Evolutionary conservation across 208 protist genomes (phyloP), one percentile per base, ranked within the genome.

Genomic region (Acanthamoeba castellanii): DNA sequence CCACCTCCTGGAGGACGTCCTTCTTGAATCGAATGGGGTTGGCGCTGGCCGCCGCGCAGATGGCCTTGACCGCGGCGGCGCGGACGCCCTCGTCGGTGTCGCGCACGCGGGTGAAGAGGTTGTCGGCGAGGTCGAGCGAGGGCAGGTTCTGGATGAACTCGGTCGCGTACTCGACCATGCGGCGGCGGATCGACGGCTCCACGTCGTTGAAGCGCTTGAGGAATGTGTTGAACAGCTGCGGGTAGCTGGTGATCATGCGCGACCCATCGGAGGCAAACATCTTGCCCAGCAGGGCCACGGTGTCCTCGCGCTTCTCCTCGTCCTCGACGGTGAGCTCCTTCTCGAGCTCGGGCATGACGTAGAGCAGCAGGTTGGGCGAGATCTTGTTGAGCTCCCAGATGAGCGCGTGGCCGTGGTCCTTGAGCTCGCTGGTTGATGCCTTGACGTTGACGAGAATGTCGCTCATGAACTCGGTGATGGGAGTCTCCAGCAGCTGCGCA

Each of bases 301-400:
- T 72, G 61, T 72, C 61, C 61, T 91, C 61, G 16, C 85, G 52
- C 42, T 68, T 91, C 57, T 52, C 61, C 25, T 47, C 52, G 61
- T 91, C 85, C 57, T 91, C 85, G 11, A 91, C 85, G 32, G 52
- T 91, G 34, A 91, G 85, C 42, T 91, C 55, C 61, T 72, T 66
- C 85, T 91, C 85, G 37, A 91, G 61, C 55, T 91, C 57, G 55
- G 85, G 85, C 52, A 91, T 66, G 30, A 91, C 85, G 37, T 91
- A 72, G 61, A 91, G 85, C 85, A 91, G 37, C 27, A 91, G 32
- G 85, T 37, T 91, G 22, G 85, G 85, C 34, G 85, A 91, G 13
- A 91, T 91, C 61, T 91, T 91, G 85, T 72, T 91, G 55, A 91
- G 85, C 85, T 91, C 85, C 85, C 85, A 91, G 61, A 91, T 91